A percentile compares a stretch with the other conserved stretches of the same genome.
Evolutionary conservation across 371 early-diverging fungal species (phyloP).

Genomic region (Gilbertella persicaria): DNA sequence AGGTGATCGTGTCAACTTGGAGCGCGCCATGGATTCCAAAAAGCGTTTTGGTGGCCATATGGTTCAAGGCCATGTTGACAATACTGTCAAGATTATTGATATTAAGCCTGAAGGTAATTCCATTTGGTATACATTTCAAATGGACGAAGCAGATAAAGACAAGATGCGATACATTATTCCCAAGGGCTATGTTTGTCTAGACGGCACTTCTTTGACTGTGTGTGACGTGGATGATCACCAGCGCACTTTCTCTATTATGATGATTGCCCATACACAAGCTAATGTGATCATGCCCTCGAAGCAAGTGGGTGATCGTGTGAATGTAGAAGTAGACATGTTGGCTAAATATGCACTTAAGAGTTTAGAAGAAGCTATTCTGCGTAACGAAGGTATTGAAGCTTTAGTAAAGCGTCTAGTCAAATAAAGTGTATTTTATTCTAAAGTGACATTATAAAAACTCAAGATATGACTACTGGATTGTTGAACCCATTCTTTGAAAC

Average conservation of each 20-base stretch:
- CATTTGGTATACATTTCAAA: slow-evolving; percentile 76
- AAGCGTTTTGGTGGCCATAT: slow-evolving; percentile 96
- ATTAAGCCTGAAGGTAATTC: slow-evolving; percentile 90
- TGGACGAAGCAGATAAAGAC: slow-evolving; percentile 54
- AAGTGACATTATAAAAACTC: slow-evolving; percentile 15
- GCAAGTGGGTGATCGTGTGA: slow-evolving; percentile 77
- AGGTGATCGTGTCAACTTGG: slow-evolving; percentile 87
- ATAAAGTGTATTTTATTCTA: too few species aligned
- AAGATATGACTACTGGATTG: slow-evolving; percentile 7
- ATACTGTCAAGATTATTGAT: slow-evolving; percentile 72
- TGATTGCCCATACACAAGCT: slow-evolving; percentile 91
- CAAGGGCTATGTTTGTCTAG: slow-evolving; percentile 92
- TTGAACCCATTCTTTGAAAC: slow-evolving; percentile 22
- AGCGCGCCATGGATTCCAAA: slow-evolving; percentile 85
- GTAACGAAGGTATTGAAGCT: slow-evolving; percentile 38
- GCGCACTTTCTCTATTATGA: slow-evolving; percentile 88
- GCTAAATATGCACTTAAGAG: slow-evolving; percentile 93
- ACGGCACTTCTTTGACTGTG: slow-evolving; percentile 95
- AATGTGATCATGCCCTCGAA: slow-evolving; percentile 83
- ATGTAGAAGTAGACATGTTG: slow-evolving; percentile 96
- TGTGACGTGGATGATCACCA: slow-evolving; percentile 80
- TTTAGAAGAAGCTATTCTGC: slow-evolving; percentile 58
- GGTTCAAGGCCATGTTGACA: slow-evolving; percentile 97
- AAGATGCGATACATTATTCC: slow-evolving; percentile 86
- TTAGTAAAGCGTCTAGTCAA: slow-evolving; percentile 40